A percentile compares a stretch with the other conserved stretches of the same genome.
Evolutionary conservation across 768 basidiomycete genomes (phyloP).

Genomic region (Hebeloma cylindrosporum): DNA sequence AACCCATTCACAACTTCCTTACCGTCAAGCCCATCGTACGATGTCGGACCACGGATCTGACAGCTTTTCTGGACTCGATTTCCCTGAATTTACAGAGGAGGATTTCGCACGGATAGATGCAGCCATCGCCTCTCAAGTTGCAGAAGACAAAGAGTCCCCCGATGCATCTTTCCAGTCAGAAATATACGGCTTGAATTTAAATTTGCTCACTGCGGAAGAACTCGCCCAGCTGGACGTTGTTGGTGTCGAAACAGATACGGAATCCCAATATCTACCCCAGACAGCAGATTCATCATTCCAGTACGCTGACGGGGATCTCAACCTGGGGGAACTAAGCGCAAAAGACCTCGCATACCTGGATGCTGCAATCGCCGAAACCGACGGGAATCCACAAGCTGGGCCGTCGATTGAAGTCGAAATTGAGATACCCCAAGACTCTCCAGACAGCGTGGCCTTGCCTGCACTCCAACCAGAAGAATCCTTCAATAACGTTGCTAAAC

Average conservation of each 20-base stretch:
- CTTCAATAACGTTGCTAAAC: background rate
- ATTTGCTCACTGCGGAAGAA: constrained; percentile 7
- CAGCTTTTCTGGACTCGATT: constrained; percentile 44
- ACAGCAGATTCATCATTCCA: constrained; percentile 15
- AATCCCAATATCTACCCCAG: too few relatives aligned
- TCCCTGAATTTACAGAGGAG: constrained; percentile 57
- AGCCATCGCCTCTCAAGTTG: constrained; percentile 21
- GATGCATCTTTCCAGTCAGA: constrained; percentile 16
- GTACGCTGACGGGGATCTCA: constrained; percentile 18
- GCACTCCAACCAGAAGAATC: background rate
- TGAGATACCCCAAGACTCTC: too few relatives aligned
- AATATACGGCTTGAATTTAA: constrained; percentile 16
- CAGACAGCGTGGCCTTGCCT: constrained; percentile 1
- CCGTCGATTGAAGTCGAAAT: constrained; percentile 39
- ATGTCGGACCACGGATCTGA: constrained; percentile 28
- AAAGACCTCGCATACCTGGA: constrained; percentile 19
- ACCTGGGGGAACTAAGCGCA: constrained; percentile 15
- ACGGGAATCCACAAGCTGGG: constrained; percentile 4
- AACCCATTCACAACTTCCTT: too few relatives aligned
- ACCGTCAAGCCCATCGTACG: background rate
- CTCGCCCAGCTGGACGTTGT: constrained; percentile 5
- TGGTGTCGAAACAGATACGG: constrained; percentile 3
- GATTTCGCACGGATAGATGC: constrained; percentile 55
- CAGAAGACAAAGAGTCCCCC: background rate
- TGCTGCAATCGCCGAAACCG: background rate